Evolutionary conservation across 1,284 basidiomycete genomes (phyloP).

Genomic region (Pseudozyma tsukubaensis): DNA sequence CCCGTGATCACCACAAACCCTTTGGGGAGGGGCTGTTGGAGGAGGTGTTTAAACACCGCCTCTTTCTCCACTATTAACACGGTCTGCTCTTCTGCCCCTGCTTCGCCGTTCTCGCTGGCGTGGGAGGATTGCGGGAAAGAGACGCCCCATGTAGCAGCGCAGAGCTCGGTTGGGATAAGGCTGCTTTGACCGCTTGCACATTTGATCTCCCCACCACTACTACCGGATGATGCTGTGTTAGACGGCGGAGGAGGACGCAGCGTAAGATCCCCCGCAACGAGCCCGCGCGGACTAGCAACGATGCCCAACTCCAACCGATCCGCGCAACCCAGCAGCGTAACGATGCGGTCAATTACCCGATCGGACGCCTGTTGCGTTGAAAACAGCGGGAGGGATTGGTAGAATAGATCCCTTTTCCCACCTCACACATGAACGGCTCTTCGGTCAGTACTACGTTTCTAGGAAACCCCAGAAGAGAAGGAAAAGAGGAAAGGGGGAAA

Average conservation of each 20-base stretch:
- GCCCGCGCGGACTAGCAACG: conserved; percentile 49
- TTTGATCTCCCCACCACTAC: not conserved
- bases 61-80: conserved; percentile 65
- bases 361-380: conserved; percentile 47
- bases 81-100: conserved; percentile 10
- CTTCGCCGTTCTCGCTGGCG: not conserved
- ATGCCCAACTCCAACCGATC: conserved; percentile 36
- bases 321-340: conserved; percentile 12
- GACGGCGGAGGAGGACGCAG: conserved; percentile 4
- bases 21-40: conserved; percentile 12
- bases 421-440: too few relatives aligned
- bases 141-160: conserved; percentile 4
- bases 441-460: too few relatives aligned
- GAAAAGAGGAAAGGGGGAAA: too few relatives aligned
- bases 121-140: not conserved
- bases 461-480: not conserved
- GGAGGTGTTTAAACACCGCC: conserved; percentile 44
- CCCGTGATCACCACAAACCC: conserved; percentile 28
- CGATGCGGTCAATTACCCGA: conserved; percentile 32
- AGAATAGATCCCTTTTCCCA: conserved; percentile 56
- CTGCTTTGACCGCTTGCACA: not conserved
- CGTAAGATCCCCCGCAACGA: conserved; percentile 35
- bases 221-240: too few relatives aligned
- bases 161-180: conserved; percentile 23
- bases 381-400: conserved; percentile 51